These are phyloP conservation scores for Rhizophagus sp. DNA, from an alignment of 192 early-diverging fungal species.

Conservation along the genomic window DNA sequence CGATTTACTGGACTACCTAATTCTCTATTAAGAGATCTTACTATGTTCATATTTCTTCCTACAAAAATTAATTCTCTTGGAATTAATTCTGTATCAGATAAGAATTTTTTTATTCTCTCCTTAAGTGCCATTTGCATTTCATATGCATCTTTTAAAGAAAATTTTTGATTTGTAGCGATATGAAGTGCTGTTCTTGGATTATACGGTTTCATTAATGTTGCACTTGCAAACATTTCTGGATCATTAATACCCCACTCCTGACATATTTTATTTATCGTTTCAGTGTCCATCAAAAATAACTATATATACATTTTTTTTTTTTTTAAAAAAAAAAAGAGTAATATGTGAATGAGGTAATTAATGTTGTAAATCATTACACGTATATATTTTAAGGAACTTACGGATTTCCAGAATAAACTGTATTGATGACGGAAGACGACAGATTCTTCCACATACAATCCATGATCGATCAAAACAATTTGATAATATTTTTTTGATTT, in stretches of 20 bases:
- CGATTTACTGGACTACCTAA: conserved; percentile 87
- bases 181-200: conserved; percentile 48
- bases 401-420: conserved; percentile 81
- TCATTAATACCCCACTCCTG: conserved; percentile 71
- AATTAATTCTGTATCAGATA: conserved; percentile 66
- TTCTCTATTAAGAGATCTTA: conserved; percentile 81
- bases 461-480: conserved; percentile 89
- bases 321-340: not conserved
- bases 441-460: conserved; percentile 82
- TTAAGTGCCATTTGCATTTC: conserved; percentile 77
- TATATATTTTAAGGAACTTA: conserved; percentile 53
- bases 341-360: not conserved
- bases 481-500: conserved; percentile 52
- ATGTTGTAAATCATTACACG: not conserved
- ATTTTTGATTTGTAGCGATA: conserved; percentile 38
- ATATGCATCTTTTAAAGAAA: conserved; percentile 62
- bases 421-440: conserved; percentile 74
- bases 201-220: conserved; percentile 70
- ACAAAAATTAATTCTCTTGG: conserved; percentile 92
- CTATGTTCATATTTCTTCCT: conserved; percentile 84
- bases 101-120: conserved; percentile 66
- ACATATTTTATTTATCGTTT: conserved; percentile 63
- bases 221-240: conserved; percentile 60
- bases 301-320: not conserved
- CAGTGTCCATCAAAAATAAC: conserved; percentile 53